phyloP scores from a whole-genome alignment of 352 stramenopile species.

The Sclerospora graminicola region DNA sequence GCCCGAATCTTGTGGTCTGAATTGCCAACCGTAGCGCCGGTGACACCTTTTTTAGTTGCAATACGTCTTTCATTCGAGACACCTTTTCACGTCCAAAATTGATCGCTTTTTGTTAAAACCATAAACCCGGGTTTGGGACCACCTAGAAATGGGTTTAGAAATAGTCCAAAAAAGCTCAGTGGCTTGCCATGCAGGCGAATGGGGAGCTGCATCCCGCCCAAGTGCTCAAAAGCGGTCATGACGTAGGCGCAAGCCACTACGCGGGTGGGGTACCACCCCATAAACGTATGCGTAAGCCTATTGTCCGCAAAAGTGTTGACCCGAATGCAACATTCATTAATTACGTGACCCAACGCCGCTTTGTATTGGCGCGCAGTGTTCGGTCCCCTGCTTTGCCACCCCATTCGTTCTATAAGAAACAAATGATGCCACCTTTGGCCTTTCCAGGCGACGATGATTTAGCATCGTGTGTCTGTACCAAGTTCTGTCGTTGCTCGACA shows the following conservation, averaged over 20 bases:
- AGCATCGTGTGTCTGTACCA: conserved; percentile 72
- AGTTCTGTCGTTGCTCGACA: conserved; percentile 82
- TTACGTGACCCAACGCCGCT: conserved; percentile 67
- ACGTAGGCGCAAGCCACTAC: conserved; percentile 61
- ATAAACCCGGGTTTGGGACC: too few species aligned
- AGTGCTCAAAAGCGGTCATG: conserved; percentile 68
- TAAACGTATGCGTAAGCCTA: conserved; percentile 82
- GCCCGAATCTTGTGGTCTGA: conserved; percentile 10
- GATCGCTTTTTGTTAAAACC: too few species aligned
- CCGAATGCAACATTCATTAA: conserved; percentile 81
- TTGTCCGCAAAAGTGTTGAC: conserved; percentile 82
- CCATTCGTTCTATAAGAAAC: conserved; percentile 78
- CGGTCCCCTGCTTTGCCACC: conserved; percentile 46
- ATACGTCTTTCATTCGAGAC: too few species aligned
- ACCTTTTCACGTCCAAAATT: too few species aligned
- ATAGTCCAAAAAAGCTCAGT: too few species aligned
- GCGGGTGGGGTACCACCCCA: conserved; percentile 53
- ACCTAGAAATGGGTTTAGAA: too few species aligned
- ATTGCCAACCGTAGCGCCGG: too few species aligned
- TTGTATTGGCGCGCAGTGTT: conserved; percentile 39
- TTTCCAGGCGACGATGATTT: conserved; percentile 57
- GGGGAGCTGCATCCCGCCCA: conserved; percentile 61
- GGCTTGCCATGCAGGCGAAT: conserved; percentile 20
- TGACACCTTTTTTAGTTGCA: too few species aligned
- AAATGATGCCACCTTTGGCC: conserved; percentile 67